These are phyloP conservation scores for Saururus chinensis DNA, from an alignment of 164 flowering plant species.

Conservation along the genomic window DNA sequence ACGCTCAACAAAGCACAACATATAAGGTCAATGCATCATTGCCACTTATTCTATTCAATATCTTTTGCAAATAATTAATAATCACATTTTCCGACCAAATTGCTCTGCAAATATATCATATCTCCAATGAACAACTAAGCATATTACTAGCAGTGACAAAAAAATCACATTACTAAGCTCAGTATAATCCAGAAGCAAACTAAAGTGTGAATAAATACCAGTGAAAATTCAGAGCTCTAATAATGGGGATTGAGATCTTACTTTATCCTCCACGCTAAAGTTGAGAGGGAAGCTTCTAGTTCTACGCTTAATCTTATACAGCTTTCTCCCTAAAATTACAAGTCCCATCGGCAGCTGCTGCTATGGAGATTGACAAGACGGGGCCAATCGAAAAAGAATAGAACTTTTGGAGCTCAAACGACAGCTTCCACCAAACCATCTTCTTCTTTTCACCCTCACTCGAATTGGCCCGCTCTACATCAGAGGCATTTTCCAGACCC, in stretches of 20 bases:
- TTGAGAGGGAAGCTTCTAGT: conserved; percentile 45
- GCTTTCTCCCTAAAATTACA: too few relatives aligned
- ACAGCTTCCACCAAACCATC: too few relatives aligned
- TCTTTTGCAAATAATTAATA: not conserved
- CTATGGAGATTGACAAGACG: conserved; percentile 72
- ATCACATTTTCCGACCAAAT: not conserved
- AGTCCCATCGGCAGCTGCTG: conserved; percentile 77
- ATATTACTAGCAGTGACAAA: not conserved
- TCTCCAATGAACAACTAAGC: not conserved
- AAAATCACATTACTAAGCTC: too few relatives aligned
- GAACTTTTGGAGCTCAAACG: conserved; percentile 61
- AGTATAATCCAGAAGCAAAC: too few relatives aligned
- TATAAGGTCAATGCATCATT: too few relatives aligned
- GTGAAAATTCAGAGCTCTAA: not conserved
- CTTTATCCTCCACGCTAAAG: conserved; percentile 80
- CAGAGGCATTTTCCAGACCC: not conserved
- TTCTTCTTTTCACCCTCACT: conserved; percentile 19
- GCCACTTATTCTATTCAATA: not conserved
- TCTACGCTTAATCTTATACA: conserved; percentile 69
- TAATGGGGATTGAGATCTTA: conserved; percentile 13
- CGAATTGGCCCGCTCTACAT: too few relatives aligned
- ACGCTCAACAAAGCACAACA: too few relatives aligned
- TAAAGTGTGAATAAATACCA: not conserved
- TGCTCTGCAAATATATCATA: not conserved
- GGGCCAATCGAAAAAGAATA: conserved; percentile 64